phyloP scores from a whole-genome alignment of 2,329 filamentous ascomycete genomes.

The Lachnellula subtilissima region DNA sequence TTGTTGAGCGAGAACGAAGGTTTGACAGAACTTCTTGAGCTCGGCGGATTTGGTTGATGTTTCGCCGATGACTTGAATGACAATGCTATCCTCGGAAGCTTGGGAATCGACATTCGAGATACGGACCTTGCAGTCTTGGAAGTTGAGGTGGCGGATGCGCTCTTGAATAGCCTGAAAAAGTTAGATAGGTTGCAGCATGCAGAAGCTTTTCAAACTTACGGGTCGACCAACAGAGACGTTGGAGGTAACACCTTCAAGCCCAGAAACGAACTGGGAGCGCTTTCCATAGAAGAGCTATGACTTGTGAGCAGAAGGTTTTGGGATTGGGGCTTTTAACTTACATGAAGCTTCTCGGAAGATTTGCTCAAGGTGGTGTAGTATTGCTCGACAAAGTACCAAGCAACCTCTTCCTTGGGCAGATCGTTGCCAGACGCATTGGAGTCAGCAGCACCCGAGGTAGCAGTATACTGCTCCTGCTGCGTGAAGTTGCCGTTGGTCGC shows the following conservation, averaged over 20 bases:
- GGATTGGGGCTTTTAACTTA: constrained; percentile 36
- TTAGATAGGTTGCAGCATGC: constrained; percentile 15
- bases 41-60: constrained; percentile 90
- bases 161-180: constrained; percentile 75
- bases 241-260: constrained; percentile 83
- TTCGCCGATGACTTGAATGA: constrained; percentile 97
- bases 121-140: constrained; percentile 97
- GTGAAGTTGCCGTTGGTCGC: constrained; percentile 33
- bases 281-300: constrained; percentile 87
- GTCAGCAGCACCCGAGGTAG: constrained; percentile 28
- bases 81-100: constrained; percentile 84
- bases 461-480: constrained; percentile 32
- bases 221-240: constrained; percentile 81
- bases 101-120: constrained; percentile 98
- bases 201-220: constrained; percentile 49
- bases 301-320: constrained; percentile 14
- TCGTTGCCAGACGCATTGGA: constrained; percentile 38
- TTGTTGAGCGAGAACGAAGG: constrained; percentile 93
- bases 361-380: constrained; percentile 98
- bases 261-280: constrained; percentile 90
- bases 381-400: constrained; percentile 99
- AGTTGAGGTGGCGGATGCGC: constrained; percentile 86
- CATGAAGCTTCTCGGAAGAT: constrained; percentile 85
- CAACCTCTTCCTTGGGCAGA: constrained; percentile 84
- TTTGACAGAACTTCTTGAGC: constrained; percentile 95